phyloP scores from a whole-genome alignment of 257 asterid genomes.

The Solanum piurae region DNA sequence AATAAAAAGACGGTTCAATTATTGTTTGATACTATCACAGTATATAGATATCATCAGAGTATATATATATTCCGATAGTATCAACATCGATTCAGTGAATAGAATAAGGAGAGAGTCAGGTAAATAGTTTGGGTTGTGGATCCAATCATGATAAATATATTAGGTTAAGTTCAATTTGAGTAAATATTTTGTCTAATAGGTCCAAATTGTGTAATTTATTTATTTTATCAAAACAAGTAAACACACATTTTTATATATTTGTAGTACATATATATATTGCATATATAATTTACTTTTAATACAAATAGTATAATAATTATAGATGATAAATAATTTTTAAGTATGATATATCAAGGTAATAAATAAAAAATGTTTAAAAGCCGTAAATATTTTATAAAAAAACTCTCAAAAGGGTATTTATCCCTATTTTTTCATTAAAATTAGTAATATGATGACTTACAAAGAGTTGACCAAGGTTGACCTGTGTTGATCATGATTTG shows the following conservation, averaged over 20 bases:
- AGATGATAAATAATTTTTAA: not conserved
- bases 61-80: too few species aligned
- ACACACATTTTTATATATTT: not conserved
- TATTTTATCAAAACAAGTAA: too few species aligned
- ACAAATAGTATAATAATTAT: not conserved
- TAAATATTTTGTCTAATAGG: not conserved
- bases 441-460: not conserved
- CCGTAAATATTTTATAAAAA: too few species aligned
- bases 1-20: too few species aligned
- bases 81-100: not conserved
- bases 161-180: not conserved
- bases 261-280: not conserved
- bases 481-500: not conserved
- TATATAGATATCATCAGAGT: too few species aligned
- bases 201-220: too few species aligned
- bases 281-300: not conserved
- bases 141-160: too few species aligned
- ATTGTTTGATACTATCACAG: not conserved
- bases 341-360: not conserved
- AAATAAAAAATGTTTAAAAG: too few species aligned
- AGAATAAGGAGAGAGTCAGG: not conserved
- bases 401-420: too few species aligned
- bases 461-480: not conserved
- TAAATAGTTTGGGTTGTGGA: too few species aligned
- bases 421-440: not conserved